Percentiles rank a stretch among this genome's conserved stretches.
phyloP scores from a whole-genome alignment of 2,329 filamentous ascomycete species.

The Venturia nashicola region DNA sequence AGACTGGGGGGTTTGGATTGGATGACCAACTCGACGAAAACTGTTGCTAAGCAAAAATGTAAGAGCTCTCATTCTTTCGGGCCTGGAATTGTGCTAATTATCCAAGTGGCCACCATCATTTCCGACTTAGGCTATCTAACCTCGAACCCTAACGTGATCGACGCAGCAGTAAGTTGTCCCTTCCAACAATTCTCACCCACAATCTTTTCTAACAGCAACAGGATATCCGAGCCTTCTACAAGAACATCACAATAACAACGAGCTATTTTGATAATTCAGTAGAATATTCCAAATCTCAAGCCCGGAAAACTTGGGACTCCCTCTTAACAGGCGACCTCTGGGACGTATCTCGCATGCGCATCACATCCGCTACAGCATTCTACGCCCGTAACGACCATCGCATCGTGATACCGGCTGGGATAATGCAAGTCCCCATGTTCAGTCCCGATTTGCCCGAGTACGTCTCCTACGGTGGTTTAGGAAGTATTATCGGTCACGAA shows the following conservation, averaged over 20 bases:
- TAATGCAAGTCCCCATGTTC: constrained; percentile 58
- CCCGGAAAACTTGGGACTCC: constrained; percentile 41
- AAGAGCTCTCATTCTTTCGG: not conserved
- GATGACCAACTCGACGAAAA: constrained; percentile 51
- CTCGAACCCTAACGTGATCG: constrained; percentile 46
- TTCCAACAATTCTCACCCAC: not conserved
- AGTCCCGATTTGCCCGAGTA: constrained; percentile 51
- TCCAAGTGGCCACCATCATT: constrained; percentile 47
- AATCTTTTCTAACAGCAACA: constrained; percentile 10
- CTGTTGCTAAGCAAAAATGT: constrained; percentile 15
- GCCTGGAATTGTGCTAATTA: not conserved
- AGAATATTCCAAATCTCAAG: constrained; percentile 34
- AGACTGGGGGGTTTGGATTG: constrained; percentile 47
- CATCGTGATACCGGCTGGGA: constrained; percentile 57
- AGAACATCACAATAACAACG: constrained; percentile 13
- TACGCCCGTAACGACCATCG: constrained; percentile 50
- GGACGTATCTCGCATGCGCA: constrained; percentile 45
- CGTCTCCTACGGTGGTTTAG: constrained; percentile 55
- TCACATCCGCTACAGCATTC: constrained; percentile 43
- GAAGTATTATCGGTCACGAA: constrained; percentile 55
- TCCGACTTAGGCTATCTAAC: constrained; percentile 58
- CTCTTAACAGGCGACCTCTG: constrained; percentile 48
- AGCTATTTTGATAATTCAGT: constrained; percentile 48
- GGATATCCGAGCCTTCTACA: constrained; percentile 26
- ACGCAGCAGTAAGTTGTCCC: constrained; percentile 27